Base-by-base conservation (phyloP, 495 filamentous ascomycete genomes). In the Neohortaea acidophila region DNA sequence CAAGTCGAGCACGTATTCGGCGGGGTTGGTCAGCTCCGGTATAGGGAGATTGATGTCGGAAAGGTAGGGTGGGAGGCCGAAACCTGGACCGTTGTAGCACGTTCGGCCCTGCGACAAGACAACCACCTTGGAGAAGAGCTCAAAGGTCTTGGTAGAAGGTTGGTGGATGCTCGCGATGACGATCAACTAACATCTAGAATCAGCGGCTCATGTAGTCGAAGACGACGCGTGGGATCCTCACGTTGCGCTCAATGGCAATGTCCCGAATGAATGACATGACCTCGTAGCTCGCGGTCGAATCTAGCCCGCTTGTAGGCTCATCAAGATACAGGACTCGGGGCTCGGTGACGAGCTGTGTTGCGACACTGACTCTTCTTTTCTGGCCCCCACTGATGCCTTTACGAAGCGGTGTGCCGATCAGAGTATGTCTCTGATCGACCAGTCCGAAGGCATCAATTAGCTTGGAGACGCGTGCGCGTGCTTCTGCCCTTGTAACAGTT, bases 301-400 rank as follows among this genome's bases (percentile, higher is more conserved):
- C 82, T 23, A 89, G 56, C 9, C 82, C 82, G 37, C 73, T 79
- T 0, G 81, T 89, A 5, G 81, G 82, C 52, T 86, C 82, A 53
- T 89, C 82, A 33, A 89, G 49, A 45, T 87, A 85, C 40, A 89
- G 44, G 12, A 91, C 75, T 57, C 75, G 77, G 0, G 82, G 82
- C 36, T 63, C 68, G 8, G 81, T 85, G 48, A 91, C 79, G 25
- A 91, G 60, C 55, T 82, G 81, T 42, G 75, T 75, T 1, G 81
- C 81, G 6, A 86, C 74, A 42, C 78, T 77, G n/a, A 82, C 59
- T 7, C 82, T 63, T 4, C 79, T 61, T 59, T 85, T 86, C 58
- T 91, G 81, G 2, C 82, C 82, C 29, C 82, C 81, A 50, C 69
- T 76, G 39, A 87, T 72, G 5, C 82, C 82, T 56, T 84, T 86